Base-by-base conservation (phyloP, 148 eudicot species). In the Linanthus parryae region DNA sequence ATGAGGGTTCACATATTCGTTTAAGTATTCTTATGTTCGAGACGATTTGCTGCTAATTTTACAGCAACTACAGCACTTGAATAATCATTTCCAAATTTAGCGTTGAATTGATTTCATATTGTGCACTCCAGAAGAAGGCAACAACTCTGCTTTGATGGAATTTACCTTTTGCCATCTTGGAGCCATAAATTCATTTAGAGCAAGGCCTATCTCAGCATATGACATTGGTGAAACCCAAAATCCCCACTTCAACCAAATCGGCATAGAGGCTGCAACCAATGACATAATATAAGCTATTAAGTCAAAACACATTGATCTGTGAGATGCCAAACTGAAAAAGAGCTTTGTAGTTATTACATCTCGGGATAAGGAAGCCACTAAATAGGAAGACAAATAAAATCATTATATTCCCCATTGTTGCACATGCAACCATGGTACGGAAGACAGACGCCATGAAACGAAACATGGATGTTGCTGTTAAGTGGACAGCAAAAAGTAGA, bases 131-230 rank as follows among this genome's bases (percentile, higher is more conserved):
- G 13, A 34, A 34, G 13, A 34, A 34, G 37, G 37, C 37, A 34
- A 34, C 37, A 34, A 34, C 37, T 34, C 37, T 34, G 8, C n/a
- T n/a, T n/a, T n/a, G n/a, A n/a, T n/a, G n/a, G n/a, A n/a, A 30
- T 56, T 63, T 52, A 78, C 88, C 77, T 72, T 82, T 41, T 79
- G 72, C 95, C 95, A 86, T 50, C 90, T 66, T 35, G 82, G 87
- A 57, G 90, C 71, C 27, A 65, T 66, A 69, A 86, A 82, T 68
- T 86, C 90, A 54, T 86, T 86, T 34, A 70, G 54, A 33, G 84
- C 43, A n/a, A 86, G 74, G 40, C 84, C 95, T 50, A 79, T 72
- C 70, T 79, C 81, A 20, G 78, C 90, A 61, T 86, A 86, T 39
- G 95, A 52, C 11, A 86, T 48, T 8, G 90, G 86, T 5, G 68